A percentile compares a stretch with the other conserved stretches of the same genome.
Evolutionary conservation across 2,329 filamentous ascomycete genomes (phyloP).

Genomic region (Leptographium flavum): DNA sequence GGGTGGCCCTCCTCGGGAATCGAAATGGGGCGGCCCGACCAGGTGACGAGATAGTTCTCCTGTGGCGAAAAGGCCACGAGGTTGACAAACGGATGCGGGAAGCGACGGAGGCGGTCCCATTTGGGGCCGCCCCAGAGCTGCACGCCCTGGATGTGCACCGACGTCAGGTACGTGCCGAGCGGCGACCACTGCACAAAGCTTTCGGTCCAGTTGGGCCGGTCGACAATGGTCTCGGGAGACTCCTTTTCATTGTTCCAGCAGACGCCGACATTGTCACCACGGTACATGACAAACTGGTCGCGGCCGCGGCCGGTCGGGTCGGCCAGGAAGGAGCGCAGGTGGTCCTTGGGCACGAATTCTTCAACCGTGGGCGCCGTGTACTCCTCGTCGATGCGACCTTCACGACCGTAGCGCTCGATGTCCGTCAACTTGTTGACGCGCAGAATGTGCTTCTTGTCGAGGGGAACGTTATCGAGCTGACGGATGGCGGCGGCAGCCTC

Average conservation of each 20-base stretch:
- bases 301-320: slow-evolving; percentile 67
- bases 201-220: slow-evolving; percentile 94
- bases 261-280: slow-evolving; percentile 80
- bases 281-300: slow-evolving; percentile 93
- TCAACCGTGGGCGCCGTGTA: slow-evolving; percentile 73
- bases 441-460: slow-evolving; percentile 95
- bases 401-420: slow-evolving; percentile 87
- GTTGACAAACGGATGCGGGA: slow-evolving; percentile 90
- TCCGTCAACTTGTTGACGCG: slow-evolving; percentile 97
- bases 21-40: slow-evolving; percentile 87
- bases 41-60: slow-evolving; percentile 90
- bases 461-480: slow-evolving; percentile 68
- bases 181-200: slow-evolving; percentile 98
- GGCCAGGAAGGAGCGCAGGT: slow-evolving; percentile 83
- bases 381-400: slow-evolving; percentile 84
- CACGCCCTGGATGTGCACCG: slow-evolving; percentile 89
- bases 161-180: slow-evolving; percentile 83
- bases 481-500: slow-evolving; percentile 85
- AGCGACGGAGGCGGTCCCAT: slow-evolving; percentile 84
- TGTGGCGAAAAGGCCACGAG: slow-evolving; percentile 88
- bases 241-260: slow-evolving; percentile 99
- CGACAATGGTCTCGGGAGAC: slow-evolving; percentile 72
- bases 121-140: slow-evolving; percentile 89
- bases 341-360: slow-evolving; percentile 82
- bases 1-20: slow-evolving; percentile 81